Evolutionary conservation across 208 protist genomes (phyloP).

Genomic region (Trypanosoma conorhini): DNA sequence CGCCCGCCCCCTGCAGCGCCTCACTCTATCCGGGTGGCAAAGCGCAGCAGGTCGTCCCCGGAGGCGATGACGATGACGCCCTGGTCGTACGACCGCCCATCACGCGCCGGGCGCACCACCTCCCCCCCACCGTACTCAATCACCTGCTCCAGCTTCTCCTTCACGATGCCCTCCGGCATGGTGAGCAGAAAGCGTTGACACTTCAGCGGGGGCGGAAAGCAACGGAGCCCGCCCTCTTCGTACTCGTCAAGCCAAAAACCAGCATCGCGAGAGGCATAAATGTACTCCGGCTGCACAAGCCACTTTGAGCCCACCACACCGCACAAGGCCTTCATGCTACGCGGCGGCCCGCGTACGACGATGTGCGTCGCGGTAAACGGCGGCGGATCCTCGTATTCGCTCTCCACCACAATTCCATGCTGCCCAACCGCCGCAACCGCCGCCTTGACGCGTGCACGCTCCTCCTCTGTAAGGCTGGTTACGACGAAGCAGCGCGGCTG

Average conservation of each 20-base stretch:
- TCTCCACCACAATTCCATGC: conserved; percentile 44
- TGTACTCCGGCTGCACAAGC: conserved; percentile 79
- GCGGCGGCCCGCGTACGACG: conserved; percentile 72
- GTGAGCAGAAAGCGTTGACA: conserved; percentile 77
- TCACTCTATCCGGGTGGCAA: conserved; percentile 53
- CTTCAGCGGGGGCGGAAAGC: conserved; percentile 71
- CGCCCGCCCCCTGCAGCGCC: neutral
- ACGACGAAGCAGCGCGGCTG: conserved; percentile 70
- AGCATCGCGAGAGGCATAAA: conserved; percentile 51
- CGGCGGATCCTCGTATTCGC: conserved; percentile 63
- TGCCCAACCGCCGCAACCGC: conserved; percentile 55
- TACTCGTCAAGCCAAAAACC: conserved; percentile 86
- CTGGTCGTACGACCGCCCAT: conserved; percentile 31
- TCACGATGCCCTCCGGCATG: conserved; percentile 47
- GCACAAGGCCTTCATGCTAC: conserved; percentile 83
- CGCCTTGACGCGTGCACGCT: conserved; percentile 37
- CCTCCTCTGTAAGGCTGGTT: conserved; percentile 61
- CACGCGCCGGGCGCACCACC: conserved; percentile 34
- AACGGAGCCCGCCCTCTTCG: conserved; percentile 64
- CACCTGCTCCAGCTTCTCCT: conserved; percentile 65
- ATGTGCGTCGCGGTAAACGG: conserved; percentile 69
- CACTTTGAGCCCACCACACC: conserved; percentile 76
- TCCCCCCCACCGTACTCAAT: conserved; percentile 85
- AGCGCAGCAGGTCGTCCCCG: conserved; percentile 73
- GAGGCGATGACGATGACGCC: conserved; percentile 73